Evolutionary conservation across 108 stramenopile genomes (phyloP).

Genomic region (Fragilariopsis cylindrus): DNA sequence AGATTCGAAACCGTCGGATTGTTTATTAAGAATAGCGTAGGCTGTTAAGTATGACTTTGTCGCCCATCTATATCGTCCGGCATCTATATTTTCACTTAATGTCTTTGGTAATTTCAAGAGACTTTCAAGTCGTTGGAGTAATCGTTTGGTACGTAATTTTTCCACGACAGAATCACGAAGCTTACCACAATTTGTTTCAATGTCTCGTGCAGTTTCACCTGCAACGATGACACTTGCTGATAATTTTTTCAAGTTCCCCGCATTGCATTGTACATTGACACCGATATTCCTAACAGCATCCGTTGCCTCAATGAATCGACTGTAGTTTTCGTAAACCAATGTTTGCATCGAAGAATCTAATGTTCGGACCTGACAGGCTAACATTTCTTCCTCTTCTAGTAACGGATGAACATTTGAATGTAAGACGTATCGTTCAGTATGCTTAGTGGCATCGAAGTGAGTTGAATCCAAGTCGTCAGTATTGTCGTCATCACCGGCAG

Average conservation of each 20-base stretch:
- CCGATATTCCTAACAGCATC: constrained; percentile 93
- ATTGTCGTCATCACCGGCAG: background rate
- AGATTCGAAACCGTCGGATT: constrained; percentile 81
- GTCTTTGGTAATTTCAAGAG: constrained; percentile 78
- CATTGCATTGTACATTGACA: constrained; percentile 57
- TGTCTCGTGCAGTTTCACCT: constrained; percentile 25
- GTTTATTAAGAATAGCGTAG: constrained; percentile 69
- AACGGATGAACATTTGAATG: constrained; percentile 50
- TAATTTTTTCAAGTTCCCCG: constrained; percentile 46
- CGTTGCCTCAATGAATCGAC: constrained; percentile 97
- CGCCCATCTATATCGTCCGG: constrained; percentile 62
- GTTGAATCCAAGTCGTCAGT: constrained; percentile 73
- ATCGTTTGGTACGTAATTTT: constrained; percentile 75
- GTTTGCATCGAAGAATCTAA: constrained; percentile 98
- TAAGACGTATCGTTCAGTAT: constrained; percentile 62
- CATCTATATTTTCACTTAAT: constrained; percentile 46
- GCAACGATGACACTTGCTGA: constrained; percentile 48
- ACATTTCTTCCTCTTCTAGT: constrained; percentile 69
- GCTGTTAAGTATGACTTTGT: constrained; percentile 61
- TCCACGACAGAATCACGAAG: constrained; percentile 80
- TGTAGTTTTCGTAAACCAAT: constrained; percentile 99
- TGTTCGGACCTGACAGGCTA: constrained; percentile 77
- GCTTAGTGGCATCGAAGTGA: constrained; percentile 56
- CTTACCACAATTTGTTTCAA: constrained; percentile 56
- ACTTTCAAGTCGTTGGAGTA: constrained; percentile 75